These are phyloP conservation scores for Elsinoe necatrix DNA, from an alignment of 2,329 filamentous ascomycete species.

Conservation along the genomic window DNA sequence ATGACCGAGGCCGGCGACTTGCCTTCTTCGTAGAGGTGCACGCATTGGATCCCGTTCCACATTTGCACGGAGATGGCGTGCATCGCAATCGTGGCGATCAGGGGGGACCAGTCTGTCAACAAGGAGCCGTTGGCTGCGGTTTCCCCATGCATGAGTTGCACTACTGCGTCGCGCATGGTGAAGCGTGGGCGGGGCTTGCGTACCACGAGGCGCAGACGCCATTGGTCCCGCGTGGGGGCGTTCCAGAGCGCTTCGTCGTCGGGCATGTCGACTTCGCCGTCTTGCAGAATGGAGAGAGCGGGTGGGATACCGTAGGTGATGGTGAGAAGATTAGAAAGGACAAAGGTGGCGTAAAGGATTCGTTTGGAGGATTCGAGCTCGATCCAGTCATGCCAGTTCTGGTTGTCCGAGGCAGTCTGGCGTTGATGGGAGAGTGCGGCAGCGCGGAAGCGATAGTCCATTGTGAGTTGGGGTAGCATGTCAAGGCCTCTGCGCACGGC, in stretches of 20 bases:
- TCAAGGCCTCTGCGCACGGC: conserved; percentile 8
- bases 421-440: conserved; percentile 8
- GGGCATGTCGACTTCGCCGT: conserved; percentile 30
- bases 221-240: conserved; percentile 22
- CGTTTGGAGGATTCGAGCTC: conserved; percentile 11
- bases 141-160: conserved; percentile 10
- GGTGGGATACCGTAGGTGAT: conserved; percentile 29
- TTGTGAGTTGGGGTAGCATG: background rate
- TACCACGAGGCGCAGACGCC: conserved; percentile 5
- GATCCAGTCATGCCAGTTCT: conserved; percentile 12
- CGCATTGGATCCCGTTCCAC: conserved; percentile 29
- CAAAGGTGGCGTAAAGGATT: conserved; percentile 26
- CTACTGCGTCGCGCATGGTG: conserved; percentile 12
- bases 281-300: conserved; percentile 28
- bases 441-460: conserved; percentile 5
- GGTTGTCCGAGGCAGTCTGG: conserved; percentile 4
- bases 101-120: conserved; percentile 21
- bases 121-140: conserved; percentile 9
- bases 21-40: conserved; percentile 24
- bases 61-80: conserved; percentile 32
- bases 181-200: conserved; percentile 11
- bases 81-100: conserved; percentile 29
- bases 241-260: conserved; percentile 29
- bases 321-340: conserved; percentile 28
- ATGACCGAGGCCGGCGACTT: background rate